Evolutionary conservation across 1,139 yeast genomes (phyloP), one percentile per base, ranked within the genome.

Genomic region (Eremothecium gossypii): DNA sequence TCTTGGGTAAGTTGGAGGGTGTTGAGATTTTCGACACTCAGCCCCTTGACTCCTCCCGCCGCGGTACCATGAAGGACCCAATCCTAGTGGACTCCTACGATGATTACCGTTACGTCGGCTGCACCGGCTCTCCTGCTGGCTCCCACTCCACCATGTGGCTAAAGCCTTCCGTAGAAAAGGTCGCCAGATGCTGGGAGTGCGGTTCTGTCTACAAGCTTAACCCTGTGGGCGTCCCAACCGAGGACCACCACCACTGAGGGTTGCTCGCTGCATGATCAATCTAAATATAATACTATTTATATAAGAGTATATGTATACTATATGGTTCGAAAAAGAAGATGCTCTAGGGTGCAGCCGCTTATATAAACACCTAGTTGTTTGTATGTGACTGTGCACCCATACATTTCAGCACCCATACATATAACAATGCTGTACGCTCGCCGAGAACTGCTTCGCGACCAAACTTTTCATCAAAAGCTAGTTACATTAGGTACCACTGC

Each of bases 151-250:
- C 86, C 55, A 79, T 79, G 79, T 91, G 98, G 97, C 76, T 91
- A 72, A 82, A 81, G 70, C 95, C 95, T 58, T 83, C 89, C 55
- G 77, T 74, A 53, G 85, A 77, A 44, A 72, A 83, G 69, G 81
- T 81, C 52, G 85, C 85, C 54, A 87, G 99, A 79, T 93, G 97
- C 74, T 86, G 96, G 95, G 96, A 89, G 68, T 91, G 97, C 69
- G 99, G 99, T 67, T 82, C 89, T 55, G 95, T 87, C 55, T 89
- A 83, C 76, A 79, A 83, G 61, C 71, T 91, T 58, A 85, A 87
- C 71, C 83, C 81, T 71, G 77, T 89, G 61, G 96, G 96, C 66
- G 85, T 81, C 57, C 83, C 83, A 57, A 74, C 68, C 58, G 80
- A 74, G 64, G 75, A 73, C 40, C 50, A 49, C 43, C 58, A 55